These are phyloP conservation scores for Saccharomyces hybrid DNA, from an alignment of 1,139 yeast species.

Conservation along the genomic window DNA sequence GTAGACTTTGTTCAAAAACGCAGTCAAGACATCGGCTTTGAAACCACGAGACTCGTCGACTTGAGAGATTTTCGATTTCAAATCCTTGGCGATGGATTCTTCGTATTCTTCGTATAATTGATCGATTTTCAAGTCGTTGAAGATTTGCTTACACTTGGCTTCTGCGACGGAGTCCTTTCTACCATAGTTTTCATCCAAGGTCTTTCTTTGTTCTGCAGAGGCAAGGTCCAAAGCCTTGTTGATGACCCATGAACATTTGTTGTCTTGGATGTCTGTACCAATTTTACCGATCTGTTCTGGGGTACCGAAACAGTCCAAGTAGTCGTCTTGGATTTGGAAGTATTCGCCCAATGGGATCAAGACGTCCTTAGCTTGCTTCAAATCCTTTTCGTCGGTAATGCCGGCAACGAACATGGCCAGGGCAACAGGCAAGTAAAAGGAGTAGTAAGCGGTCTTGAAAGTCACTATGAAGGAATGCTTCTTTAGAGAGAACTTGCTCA, in stretches of 20 bases:
- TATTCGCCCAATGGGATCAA: slow-evolving; percentile 95
- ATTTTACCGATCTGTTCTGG: slow-evolving; percentile 97
- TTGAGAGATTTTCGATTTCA: slow-evolving; percentile 54
- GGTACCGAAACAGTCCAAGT: slow-evolving; percentile 92
- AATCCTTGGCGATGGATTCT: slow-evolving; percentile 60
- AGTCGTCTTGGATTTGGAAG: slow-evolving; percentile 98
- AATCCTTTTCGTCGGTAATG: slow-evolving; percentile 56
- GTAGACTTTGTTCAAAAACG: slow-evolving; percentile 84
- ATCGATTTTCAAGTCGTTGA: slow-evolving; percentile 65
- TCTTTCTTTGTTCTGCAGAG: slow-evolving; percentile 69
- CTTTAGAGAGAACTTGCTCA: slow-evolving; percentile 73
- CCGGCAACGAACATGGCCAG: slow-evolving; percentile 94
- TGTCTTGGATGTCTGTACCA: slow-evolving; percentile 97
- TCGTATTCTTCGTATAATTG: slow-evolving; percentile 72
- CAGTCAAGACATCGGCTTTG: slow-evolving; percentile 73
- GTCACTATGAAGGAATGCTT: slow-evolving; percentile 94
- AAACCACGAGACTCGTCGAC: slow-evolving; percentile 90
- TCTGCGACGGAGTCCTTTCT: slow-evolving; percentile 67
- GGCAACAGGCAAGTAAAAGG: slow-evolving; percentile 95
- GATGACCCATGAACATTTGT: slow-evolving; percentile 96
- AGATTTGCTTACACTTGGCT: slow-evolving; percentile 63
- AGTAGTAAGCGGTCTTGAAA: slow-evolving; percentile 95
- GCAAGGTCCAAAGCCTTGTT: slow-evolving; percentile 84
- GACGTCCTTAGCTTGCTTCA: slow-evolving; percentile 81
- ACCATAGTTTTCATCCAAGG: slow-evolving; percentile 86